Percentiles rank a stretch among this genome's conserved stretches.
Evolutionary conservation across 2,329 filamentous ascomycete genomes (phyloP).

Genomic region (Colletotrichum melonis): DNA sequence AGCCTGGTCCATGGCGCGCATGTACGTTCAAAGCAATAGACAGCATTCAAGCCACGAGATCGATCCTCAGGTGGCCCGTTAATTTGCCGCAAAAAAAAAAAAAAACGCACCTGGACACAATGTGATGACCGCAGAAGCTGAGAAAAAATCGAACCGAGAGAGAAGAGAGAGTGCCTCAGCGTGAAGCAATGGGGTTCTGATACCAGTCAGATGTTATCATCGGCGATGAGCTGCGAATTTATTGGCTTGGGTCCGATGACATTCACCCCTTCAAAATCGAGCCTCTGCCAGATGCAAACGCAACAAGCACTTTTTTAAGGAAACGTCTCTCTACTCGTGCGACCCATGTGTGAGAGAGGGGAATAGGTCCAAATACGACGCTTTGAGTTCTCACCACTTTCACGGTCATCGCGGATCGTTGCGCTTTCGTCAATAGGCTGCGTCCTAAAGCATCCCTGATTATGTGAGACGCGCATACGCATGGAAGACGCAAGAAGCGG

Average conservation of each 20-base stretch:
- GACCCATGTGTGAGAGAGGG: neutral
- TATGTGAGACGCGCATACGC: conserved; percentile 13
- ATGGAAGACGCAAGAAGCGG: conserved; percentile 12
- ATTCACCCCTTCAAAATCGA: neutral
- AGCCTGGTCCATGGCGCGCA: conserved; percentile 7
- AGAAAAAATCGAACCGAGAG: neutral
- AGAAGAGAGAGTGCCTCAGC: neutral
- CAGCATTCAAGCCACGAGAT: neutral
- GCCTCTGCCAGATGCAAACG: neutral
- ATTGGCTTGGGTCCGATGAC: neutral
- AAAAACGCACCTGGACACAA: neutral
- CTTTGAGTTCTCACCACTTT: conserved; percentile 16
- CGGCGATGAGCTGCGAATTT: neutral
- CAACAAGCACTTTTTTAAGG: neutral
- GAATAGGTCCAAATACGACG: neutral
- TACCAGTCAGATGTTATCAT: neutral
- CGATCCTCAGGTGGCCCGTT: neutral
- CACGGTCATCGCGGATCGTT: neutral
- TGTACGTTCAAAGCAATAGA: neutral
- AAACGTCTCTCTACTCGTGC: neutral
- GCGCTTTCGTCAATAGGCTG: neutral
- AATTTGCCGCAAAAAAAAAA: neutral
- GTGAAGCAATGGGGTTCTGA: no score
- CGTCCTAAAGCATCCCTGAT: neutral
- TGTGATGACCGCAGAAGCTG: neutral